Evolutionary conservation across 2,329 filamentous ascomycete species (phyloP), one percentile per base, ranked within the genome.

Genomic region (Sarocladium brachiariae): DNA sequence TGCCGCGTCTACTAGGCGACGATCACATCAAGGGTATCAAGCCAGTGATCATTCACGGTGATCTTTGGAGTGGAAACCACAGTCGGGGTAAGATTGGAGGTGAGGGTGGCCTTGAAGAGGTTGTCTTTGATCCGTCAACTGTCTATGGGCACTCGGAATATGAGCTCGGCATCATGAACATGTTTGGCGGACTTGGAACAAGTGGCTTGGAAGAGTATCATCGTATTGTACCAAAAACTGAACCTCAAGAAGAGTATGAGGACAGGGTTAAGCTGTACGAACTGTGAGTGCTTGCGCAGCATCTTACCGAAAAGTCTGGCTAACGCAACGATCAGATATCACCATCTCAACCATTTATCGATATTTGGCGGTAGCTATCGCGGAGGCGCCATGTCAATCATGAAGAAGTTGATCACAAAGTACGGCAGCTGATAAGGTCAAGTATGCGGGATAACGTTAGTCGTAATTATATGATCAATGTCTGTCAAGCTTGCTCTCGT

Each of bases 151-250:
- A 96, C 64, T 86, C 78, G 2, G 92, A 97, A 71, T 96, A 85
- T 65, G 92, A 96, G 58, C 71, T 95, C 49, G 92, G 92, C 1
- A 96, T 95, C 57, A 96, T 96, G 90, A 80, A 78, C 49, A 95
- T 96, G 90, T 97, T 96, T 75, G 91, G 91, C 0, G 92, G 92
- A 0, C 96, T 95, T 66, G 83, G 83, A 1, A 59, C 65, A 0
- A 65, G 62, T 1, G 95, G 96, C 60, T 83, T 87, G 74, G 76
- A 76, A 27, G 88, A 93, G 63, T 97, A 96, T 64, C 80, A 87
- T 63, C 65, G 71, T 34, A 62, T 89, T 21, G 82, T 91, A 43
- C 86, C 86, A 1, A 95, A 86, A 70, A 84, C 86, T 8, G 87
- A 95, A 63, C 91, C 91, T 0, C 76, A 74, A 10, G 81, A 78